Evolutionary conservation across 768 basidiomycete species (phyloP), one percentile per base, ranked within the genome.

Genomic region (Naganishia onofrii): DNA sequence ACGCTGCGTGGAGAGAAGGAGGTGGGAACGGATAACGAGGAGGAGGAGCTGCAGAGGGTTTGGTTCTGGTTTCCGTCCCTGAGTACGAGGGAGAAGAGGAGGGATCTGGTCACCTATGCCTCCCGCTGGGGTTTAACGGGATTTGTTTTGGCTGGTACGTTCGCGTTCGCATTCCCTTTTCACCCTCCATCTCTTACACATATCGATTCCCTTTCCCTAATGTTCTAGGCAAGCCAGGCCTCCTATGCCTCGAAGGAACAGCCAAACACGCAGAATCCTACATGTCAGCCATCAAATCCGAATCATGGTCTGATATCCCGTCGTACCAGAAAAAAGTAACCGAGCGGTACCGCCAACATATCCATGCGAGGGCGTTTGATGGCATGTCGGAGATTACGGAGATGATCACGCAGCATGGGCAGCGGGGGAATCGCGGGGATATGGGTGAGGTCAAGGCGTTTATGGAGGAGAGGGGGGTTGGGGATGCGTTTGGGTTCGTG

Each of bases 61-160:
- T 83, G 82, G 82, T 79, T 80, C 68, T 81, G 79, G 79, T 79
- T 83, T 69, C 81, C 81, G 10, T 74, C 75, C 8, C 66, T 83
- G 9, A 78, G 76, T 10, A 79, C 81, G 8, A 71, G 71, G 46
- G 78, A 79, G 63, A 82, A 83, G 67, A 71, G 82, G 26, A 75
- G 77, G 70, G 81, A 83, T 72, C 65, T 80, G 54, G 76, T 82
- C 51, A 71, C 75, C n/a, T 81, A 75, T 68, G 82, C 80, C 7
- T 71, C 76, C 2, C 72, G 76, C 21, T 78, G 74, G 46, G 71
- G 66, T 5, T 54, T 83, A 42, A 82, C 81, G 0, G 82, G 82
- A 9, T 83, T 83, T 53, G 79, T 83, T 0, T 70, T 83, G 2
- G 82, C 86, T 90, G 73, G 93, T 93, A 78, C 78, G 88, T 69